Evolutionary conservation across 2,329 filamentous ascomycete genomes (phyloP).

Genomic region (Fusarium newnesense): DNA sequence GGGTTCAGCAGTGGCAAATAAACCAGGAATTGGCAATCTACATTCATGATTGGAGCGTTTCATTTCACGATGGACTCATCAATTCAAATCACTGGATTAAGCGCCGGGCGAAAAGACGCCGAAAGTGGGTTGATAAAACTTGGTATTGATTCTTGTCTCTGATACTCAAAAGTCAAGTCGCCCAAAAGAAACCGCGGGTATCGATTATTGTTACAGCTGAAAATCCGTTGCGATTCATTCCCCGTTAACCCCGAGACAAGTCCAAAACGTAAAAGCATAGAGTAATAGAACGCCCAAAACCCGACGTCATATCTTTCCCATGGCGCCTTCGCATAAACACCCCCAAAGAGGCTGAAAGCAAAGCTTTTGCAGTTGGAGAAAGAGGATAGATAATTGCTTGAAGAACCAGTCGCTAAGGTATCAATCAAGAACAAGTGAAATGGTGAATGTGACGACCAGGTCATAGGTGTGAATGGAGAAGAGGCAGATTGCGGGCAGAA

Average conservation of each 20-base stretch:
- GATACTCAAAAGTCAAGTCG: slow-evolving; percentile 8
- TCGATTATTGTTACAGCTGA: slow-evolving; percentile 34
- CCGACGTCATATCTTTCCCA: slow-evolving; percentile 23
- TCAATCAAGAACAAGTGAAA: slow-evolving; percentile 25
- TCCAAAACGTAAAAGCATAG: slow-evolving; percentile 14
- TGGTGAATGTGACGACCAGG: slow-evolving; percentile 8
- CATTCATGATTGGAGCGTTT: slow-evolving; percentile 27
- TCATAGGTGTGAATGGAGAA: slow-evolving; percentile 1
- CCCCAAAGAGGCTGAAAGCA: background rate
- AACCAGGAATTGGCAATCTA: background rate
- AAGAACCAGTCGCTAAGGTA: slow-evolving; percentile 15
- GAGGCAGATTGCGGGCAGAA: background rate
- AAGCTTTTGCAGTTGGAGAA: background rate
- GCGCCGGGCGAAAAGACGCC: slow-evolving; percentile 8
- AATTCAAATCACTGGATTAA: background rate
- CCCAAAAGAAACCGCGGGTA: slow-evolving; percentile 28
- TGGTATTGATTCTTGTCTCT: slow-evolving; percentile 22
- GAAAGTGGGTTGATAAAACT: slow-evolving; percentile 10
- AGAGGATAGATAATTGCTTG: background rate
- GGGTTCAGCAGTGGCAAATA: slow-evolving; percentile 1
- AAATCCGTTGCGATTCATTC: slow-evolving; percentile 11
- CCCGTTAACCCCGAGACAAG: slow-evolving; percentile 20
- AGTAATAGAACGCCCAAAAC: slow-evolving; percentile 9
- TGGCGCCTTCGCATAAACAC: slow-evolving; percentile 17
- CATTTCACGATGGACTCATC: background rate